A percentile compares a stretch with the other conserved stretches of the same genome.
These are phyloP conservation scores for Syzygium oleosum DNA, from an alignment of 345 rosid species.

Conservation along the genomic window DNA sequence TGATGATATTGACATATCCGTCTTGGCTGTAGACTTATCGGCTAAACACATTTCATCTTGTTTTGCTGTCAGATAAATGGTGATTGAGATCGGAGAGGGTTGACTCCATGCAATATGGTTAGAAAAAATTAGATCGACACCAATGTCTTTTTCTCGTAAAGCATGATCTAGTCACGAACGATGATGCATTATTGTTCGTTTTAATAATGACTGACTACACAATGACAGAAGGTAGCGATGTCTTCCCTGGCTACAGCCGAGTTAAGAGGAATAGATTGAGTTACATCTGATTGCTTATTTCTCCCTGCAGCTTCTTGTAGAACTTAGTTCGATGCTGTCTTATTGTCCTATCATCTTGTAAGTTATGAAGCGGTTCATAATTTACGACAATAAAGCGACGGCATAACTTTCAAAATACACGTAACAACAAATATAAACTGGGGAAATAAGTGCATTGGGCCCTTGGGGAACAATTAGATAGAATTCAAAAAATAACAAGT, in stretches of 20 bases:
- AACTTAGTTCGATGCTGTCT: not conserved
- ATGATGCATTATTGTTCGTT: not conserved
- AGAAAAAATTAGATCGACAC: not conserved
- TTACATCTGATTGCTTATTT: no score
- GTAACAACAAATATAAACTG: no score
- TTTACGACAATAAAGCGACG: not conserved
- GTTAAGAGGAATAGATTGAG: not conserved
- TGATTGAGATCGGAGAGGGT: not conserved
- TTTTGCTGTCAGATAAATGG: not conserved
- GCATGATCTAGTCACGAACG: not conserved
- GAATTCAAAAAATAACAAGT: not conserved
- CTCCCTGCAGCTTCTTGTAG: no score
- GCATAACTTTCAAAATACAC: not conserved
- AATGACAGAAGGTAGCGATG: not conserved
- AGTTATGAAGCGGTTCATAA: no score
- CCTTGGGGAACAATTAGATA: not conserved
- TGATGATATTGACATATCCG: not conserved
- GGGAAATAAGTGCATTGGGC: no score
- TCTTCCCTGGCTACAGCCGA: not conserved
- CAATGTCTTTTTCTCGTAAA: not conserved
- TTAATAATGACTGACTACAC: not conserved
- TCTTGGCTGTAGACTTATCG: not conserved
- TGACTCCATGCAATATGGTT: not conserved
- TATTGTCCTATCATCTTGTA: not conserved
- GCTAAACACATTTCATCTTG: not conserved